Evolutionary conservation across 371 early-diverging fungal species (phyloP), one percentile per base, ranked within the genome.

Genomic region (Coemansia sp.): DNA sequence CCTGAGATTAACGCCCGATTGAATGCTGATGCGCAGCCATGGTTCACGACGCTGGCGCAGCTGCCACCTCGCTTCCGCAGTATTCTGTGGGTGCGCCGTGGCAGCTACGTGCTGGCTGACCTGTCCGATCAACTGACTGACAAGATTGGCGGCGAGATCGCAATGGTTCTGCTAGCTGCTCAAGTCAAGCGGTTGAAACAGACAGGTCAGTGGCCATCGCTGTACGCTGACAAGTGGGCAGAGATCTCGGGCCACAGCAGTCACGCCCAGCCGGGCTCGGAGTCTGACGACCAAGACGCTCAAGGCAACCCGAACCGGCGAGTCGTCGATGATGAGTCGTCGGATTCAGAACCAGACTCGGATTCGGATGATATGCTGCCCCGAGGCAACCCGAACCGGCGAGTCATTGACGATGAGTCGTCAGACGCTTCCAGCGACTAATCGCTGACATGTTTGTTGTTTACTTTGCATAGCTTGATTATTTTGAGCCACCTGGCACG

Each of bases 31-130:
- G 83, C 84, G 6, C 68, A 66, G 7, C 79, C 69, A 29, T 75
- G 66, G 71, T 75, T 75, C 37, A 67, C 75, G 16, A 84, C 83
- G 37, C 81, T 92, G 37, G 93, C 86, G 59, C 84, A 83, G 59
- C 77, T 93, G 60, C 94, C 92, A 22, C 86, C 90, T 22, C 85
- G 83, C 64, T 93, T 89, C 81, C 86, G 91, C 64, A 91, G 88
- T 66, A 72, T 89, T 5, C 86, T 93, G 59, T 93, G 93, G 92
- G 87, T 93, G 34, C 92, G 92, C 73, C 81, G 91, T 79, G 92
- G 92, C 83, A 77, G 85, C 71, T 91, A 83, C 72, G 89, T 89
- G 21, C 82, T 91, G 64, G 86, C 87, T n/a, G 84, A 88, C 83
- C 87, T 58, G 81, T 80, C 37, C 64, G 79, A 24, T 85, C 86